Base-by-base conservation (phyloP, 192 early-diverging fungal species). In the Entophlyctis luteolus region DNA sequence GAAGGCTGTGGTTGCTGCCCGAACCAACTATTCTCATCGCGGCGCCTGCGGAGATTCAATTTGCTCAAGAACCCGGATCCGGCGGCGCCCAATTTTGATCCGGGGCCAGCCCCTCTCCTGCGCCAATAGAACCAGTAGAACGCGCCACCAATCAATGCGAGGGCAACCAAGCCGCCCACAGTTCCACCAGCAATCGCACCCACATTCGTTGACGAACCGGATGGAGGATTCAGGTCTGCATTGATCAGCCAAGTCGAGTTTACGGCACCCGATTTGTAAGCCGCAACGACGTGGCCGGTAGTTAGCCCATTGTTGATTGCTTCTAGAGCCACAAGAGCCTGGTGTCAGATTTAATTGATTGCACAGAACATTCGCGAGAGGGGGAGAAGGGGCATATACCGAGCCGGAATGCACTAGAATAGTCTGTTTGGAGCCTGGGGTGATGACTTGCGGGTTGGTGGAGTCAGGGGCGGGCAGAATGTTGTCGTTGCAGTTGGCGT, bases 151-250 rank as follows among this genome's bases (percentile, higher is more conserved):
- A 63, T 45, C 48, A 22, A n/a, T 18, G 25, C 45, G 4, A 52
- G 4, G 3, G 35, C 37, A 16, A 47, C 29, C n/a, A 66, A 29
- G 6, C 14, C 63, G 1, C 33, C 63, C 31, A 66, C 45, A 8
- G 55, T 52, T 4, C 63, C 63, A n/a, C 63, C 63, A 2, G 36
- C 63, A 50, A 66, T 66, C 3, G 63, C 63, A 2, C 49, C 63
- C 2, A 35, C 27, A 29, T 66, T 66, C 23, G 55, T 27, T 0
- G 22, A n/a, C 1, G 63, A 22, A 29, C n/a, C 8, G 6, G 18
- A 3, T 31, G 23, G 22, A 22, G 28, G 25, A 1, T 14, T 18
- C 50, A 31, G 33, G 28, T 66, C 63, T 3, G n/a, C 10, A 4
- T 31, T 54, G 50, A 66, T 66, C 22, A 10, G 25, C 63, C 63